Conservation (phyloP, 2,329 filamentous ascomycete genomes). For the Cercospora berteroae region DNA sequence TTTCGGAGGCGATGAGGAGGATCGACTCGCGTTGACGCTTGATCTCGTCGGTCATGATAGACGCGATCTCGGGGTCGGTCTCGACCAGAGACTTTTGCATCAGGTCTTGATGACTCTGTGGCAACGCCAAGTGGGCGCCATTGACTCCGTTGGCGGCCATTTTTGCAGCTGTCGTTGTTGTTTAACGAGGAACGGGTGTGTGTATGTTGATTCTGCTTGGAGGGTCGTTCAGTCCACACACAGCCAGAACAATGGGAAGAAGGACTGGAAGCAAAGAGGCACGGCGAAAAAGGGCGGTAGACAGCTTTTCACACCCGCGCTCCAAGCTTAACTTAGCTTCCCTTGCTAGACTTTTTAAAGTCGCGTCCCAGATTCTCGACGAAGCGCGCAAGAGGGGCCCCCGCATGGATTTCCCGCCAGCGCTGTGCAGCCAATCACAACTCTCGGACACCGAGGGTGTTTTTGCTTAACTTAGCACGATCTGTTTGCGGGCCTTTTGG, state of each 20-base stretch:
- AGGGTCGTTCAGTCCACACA: background rate
- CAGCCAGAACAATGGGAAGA: background rate
- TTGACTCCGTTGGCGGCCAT: constrained; percentile 33
- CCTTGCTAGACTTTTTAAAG: background rate
- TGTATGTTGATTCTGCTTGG: background rate
- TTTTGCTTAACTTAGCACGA: background rate
- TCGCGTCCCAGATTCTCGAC: background rate
- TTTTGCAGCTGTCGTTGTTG: constrained; percentile 7
- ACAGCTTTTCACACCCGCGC: background rate
- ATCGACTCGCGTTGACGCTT: constrained; percentile 98
- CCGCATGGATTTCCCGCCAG: constrained; percentile 1
- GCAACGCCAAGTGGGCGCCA: constrained; percentile 53
- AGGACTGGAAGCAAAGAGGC: background rate
- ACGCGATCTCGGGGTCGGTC: constrained; percentile 87
- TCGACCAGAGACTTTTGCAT: constrained; percentile 93
- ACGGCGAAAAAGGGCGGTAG: background rate
- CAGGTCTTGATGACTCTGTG: constrained; percentile 69
- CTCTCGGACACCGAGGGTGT: background rate
- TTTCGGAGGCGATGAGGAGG: constrained; percentile 97
- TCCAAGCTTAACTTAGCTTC: background rate
- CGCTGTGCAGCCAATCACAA: background rate
- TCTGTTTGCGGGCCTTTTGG: background rate
- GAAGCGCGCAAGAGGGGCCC: background rate
- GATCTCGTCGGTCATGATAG: constrained; percentile 96
- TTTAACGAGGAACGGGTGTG: background rate